Percentiles rank a stretch among this genome's conserved stretches.
Conservation (phyloP, 2,329 filamentous ascomycete genomes). For the Neonectria sp. region DNA sequence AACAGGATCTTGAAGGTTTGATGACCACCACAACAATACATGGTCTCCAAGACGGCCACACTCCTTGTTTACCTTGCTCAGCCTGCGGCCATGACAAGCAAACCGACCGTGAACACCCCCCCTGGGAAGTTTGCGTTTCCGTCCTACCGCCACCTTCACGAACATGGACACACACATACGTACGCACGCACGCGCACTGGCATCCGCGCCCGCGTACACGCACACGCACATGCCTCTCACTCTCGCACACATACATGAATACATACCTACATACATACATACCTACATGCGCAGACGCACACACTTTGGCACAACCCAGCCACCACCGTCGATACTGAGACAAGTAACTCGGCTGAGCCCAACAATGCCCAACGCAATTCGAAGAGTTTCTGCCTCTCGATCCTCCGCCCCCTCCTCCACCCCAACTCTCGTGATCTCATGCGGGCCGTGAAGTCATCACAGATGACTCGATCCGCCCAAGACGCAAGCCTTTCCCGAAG, state of each 20-base stretch:
- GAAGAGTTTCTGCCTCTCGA: constrained; percentile 28
- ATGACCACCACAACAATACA: constrained; percentile 28
- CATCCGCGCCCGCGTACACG: constrained; percentile 7
- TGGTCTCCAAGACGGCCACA: constrained; percentile 37
- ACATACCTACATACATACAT: constrained; percentile 22
- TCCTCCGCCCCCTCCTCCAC: constrained; percentile 30
- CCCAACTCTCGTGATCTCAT: constrained; percentile 42
- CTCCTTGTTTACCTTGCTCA: constrained; percentile 31
- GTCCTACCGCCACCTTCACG: constrained; percentile 25
- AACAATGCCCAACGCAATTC: constrained; percentile 46
- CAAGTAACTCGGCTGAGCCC: constrained; percentile 42
- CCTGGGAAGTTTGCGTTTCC: constrained; percentile 6
- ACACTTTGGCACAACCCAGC: constrained; percentile 38
- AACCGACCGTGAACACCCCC: constrained; percentile 32
- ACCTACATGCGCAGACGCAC: constrained; percentile 21
- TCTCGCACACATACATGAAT: constrained; percentile 20
- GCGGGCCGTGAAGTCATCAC: constrained; percentile 49
- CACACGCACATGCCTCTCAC: constrained; percentile 19
- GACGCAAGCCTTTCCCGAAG: constrained; percentile 52
- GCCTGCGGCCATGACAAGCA: constrained; percentile 33
- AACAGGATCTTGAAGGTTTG: constrained; percentile 26
- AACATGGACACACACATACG: constrained; percentile 14
- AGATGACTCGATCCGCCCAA: constrained; percentile 42
- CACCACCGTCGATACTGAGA: constrained; percentile 37
- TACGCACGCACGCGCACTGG: constrained; percentile 14